A percentile compares a stretch with the other conserved stretches of the same genome.
These are phyloP conservation scores for Scutellaria baicalensis DNA, from an alignment of 257 asterid species.

Conservation along the genomic window DNA sequence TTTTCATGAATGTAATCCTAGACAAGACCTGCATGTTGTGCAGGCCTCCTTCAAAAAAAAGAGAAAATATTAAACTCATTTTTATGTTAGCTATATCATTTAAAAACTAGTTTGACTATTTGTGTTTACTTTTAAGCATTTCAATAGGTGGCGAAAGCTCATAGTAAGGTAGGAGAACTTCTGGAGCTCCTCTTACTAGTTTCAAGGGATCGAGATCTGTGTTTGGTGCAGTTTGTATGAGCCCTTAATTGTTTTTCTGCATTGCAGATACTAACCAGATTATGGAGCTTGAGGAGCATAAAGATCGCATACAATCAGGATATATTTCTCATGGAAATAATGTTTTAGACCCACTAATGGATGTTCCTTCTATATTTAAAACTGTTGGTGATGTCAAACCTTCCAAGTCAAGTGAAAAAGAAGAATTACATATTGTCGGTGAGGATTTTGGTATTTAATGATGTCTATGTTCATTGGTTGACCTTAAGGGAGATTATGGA, in stretches of 20 bases:
- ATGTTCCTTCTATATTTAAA: constrained; percentile 4
- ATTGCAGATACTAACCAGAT: constrained; percentile 36
- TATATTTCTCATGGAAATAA: constrained; percentile 23
- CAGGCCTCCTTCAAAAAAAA: too few species aligned
- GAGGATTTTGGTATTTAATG: constrained; percentile 26
- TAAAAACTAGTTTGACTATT: neutral
- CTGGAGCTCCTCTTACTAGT: neutral
- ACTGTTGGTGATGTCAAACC: constrained; percentile 22
- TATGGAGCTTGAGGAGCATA: constrained; percentile 40
- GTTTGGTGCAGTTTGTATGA: constrained; percentile 18
- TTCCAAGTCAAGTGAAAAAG: constrained; percentile 23
- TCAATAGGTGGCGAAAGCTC: neutral
- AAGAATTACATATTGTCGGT: constrained; percentile 33
- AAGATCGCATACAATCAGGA: constrained; percentile 25
- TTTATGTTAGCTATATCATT: too few species aligned
- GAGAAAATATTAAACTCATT: neutral
- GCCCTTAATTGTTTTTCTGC: constrained; percentile 18
- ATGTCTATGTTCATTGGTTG: constrained; percentile 6
- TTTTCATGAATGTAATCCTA: too few species aligned
- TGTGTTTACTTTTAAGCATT: neutral
- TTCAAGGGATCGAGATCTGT: constrained; percentile 12
- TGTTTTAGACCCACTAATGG: constrained; percentile 22
- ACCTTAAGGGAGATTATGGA: constrained; percentile 1
- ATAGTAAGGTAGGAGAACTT: constrained; percentile 1
- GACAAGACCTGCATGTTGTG: too few species aligned